Conservation (phyloP, 225 moss, liverwort and hornwort species). For the Straminergon stramineum region DNA sequence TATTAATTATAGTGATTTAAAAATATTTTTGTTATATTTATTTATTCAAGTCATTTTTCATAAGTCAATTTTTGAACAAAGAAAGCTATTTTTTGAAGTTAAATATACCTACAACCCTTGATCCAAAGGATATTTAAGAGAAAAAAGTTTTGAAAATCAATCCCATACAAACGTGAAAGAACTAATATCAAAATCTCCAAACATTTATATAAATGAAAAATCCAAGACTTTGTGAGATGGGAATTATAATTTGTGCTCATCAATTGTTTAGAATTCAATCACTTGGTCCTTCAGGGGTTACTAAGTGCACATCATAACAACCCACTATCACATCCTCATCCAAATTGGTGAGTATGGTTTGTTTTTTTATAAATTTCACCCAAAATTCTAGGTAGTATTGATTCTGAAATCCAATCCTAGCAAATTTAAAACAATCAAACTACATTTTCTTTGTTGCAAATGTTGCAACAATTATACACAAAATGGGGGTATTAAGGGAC, state of each 20-base stretch:
- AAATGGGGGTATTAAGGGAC: no score
- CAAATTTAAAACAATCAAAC: background rate
- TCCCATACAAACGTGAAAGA: background rate
- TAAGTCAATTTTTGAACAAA: background rate
- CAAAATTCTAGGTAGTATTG: background rate
- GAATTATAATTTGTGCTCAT: no score
- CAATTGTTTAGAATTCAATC: fast-evolving
- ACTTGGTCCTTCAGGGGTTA: fast-evolving
- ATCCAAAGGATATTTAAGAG: background rate
- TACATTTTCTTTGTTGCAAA: background rate
- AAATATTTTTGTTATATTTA: no score
- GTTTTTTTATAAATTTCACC: background rate
- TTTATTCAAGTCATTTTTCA: background rate
- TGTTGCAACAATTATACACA: no score
- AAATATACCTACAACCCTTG: background rate
- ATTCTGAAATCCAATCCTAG: background rate
- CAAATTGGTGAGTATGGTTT: background rate
- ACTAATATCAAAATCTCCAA: no score
- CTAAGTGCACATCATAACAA: background rate
- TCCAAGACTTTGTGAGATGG: background rate
- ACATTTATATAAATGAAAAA: background rate
- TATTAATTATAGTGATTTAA: background rate
- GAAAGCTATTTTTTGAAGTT: background rate
- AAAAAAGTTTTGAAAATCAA: no score
- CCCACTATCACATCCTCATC: background rate